Evolutionary conservation across 306 rosid genomes (phyloP), one percentile per base, ranked within the genome.

Genomic region (Dryas octopetala): DNA sequence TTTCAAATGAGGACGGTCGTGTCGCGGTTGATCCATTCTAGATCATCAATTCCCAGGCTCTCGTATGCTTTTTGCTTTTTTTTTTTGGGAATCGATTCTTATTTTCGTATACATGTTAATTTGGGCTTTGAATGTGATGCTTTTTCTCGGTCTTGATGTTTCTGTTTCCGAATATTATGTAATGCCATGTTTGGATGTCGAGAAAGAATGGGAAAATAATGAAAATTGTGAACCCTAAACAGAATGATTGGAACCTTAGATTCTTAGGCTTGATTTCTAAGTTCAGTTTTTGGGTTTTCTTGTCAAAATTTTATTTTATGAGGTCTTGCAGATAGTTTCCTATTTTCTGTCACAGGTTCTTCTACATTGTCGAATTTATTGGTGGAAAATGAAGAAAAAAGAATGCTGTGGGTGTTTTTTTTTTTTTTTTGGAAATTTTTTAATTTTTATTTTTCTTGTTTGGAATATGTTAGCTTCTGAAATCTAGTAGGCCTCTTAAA

Each of bases 21-120:
- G 16, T 88, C 91, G 81, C 93, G 92, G 62, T 79, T 90, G 92
- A 85, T 92, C 86, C 88, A 81, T 71, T 86, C 96, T 62, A 74
- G 80, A 47, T 80, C 93, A 67, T 85, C 88, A 51, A 16, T 87
- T 67, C 65, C 85, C 77, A 81, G 84, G 82, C 85, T 83, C 81
- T 69, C 55, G 97, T 89, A 41, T 52, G 73, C 19, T 66, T 68
- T 41, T 61, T 19, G 6, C 43, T 19, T 17, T 57, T 63, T n/a
- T 65, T 12, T 15, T 54, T 19, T 28, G 15, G 6, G 7, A 7
- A 44, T 64, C 48, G n/a, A 43, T 62, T 6, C 9, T 32, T 19
- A 3, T 45, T 40, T 7, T 55, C 1, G 3, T 51, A 45, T 64
- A 17, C 1, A 41, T 54, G 23, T 28, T 52, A 57, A 4, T 40